phyloP scores from a whole-genome alignment of 805 yeast genomes.

The Metschnikowia hibisci region DNA sequence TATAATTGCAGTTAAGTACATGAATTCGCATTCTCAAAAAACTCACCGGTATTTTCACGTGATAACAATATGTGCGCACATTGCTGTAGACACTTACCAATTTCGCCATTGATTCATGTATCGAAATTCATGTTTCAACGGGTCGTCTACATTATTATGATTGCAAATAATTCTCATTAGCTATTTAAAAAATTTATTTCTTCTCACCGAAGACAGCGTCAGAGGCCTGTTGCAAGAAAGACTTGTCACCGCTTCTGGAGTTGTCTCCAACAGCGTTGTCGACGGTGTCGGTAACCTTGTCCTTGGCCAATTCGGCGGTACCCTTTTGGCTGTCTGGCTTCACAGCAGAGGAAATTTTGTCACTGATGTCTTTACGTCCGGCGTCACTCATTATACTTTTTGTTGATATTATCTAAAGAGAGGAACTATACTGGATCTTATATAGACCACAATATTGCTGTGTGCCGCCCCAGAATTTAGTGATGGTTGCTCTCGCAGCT shows the following conservation, averaged over 20 bases:
- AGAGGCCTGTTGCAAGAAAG: constrained; percentile 41
- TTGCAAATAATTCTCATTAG: background rate
- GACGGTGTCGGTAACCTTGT: constrained; percentile 32
- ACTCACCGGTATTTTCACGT: too few relatives aligned
- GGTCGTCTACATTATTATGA: too few relatives aligned
- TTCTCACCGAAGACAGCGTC: constrained; percentile 42
- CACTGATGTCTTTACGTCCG: constrained; percentile 41
- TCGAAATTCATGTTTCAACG: too few relatives aligned
- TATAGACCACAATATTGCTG: constrained; percentile 4
- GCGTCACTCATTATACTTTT: constrained; percentile 34
- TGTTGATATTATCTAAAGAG: background rate
- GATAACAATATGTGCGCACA: too few relatives aligned
- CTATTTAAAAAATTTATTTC: constrained; percentile 14
- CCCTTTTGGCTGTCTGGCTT: constrained; percentile 43
- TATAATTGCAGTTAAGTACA: too few relatives aligned
- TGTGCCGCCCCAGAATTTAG: background rate
- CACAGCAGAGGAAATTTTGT: constrained; percentile 34
- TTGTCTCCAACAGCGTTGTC: constrained; percentile 38
- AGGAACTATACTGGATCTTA: constrained; percentile 1
- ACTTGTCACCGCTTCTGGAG: constrained; percentile 34
- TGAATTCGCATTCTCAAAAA: too few relatives aligned
- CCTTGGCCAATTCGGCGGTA: constrained; percentile 34
- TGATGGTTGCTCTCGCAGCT: constrained; percentile 2
- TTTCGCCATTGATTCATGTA: too few relatives aligned
- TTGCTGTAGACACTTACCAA: too few relatives aligned